A percentile compares a stretch with the other conserved stretches of the same genome.
Evolutionary conservation across 2,329 filamentous ascomycete species (phyloP).

Genomic region (Calonectria hongkongensis): DNA sequence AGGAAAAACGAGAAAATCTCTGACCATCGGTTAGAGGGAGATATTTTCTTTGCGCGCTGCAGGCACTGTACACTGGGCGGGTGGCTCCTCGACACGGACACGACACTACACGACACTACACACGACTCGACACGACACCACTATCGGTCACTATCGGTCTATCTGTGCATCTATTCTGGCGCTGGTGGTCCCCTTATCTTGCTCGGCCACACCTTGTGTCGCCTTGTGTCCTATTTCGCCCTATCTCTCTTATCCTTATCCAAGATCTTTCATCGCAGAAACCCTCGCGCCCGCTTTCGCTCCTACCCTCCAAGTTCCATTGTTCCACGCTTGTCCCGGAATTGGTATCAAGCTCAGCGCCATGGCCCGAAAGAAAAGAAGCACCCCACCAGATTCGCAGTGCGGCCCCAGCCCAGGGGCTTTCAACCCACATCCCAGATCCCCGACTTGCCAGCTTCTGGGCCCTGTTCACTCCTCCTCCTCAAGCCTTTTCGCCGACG

Average conservation of each 20-base stretch:
- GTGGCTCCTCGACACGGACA: neutral
- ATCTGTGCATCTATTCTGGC: slow-evolving; percentile 9
- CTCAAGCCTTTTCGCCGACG: slow-evolving; percentile 14
- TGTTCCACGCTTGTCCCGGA: slow-evolving; percentile 37
- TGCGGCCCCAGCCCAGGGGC: slow-evolving; percentile 15
- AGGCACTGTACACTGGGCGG: slow-evolving; percentile 29
- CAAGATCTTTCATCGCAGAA: slow-evolving; percentile 30
- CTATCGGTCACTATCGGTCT: neutral
- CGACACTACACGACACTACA: neutral
- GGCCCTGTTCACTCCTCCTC: slow-evolving; percentile 4
- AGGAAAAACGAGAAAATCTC: slow-evolving; percentile 25
- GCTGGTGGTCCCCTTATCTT: slow-evolving; percentile 13
- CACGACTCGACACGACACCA: slow-evolving; percentile 16
- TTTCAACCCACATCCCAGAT: slow-evolving; percentile 6
- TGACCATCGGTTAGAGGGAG: slow-evolving; percentile 20
- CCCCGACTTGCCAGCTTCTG: slow-evolving; percentile 38
- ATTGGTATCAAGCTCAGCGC: slow-evolving; percentile 38
- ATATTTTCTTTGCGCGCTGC: slow-evolving; percentile 27
- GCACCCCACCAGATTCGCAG: slow-evolving; percentile 17
- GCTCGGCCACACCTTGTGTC: neutral
- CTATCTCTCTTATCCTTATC: slow-evolving; percentile 24
- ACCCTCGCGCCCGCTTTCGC: slow-evolving; percentile 22
- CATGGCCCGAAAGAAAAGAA: neutral
- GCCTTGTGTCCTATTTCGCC: slow-evolving; percentile 25
- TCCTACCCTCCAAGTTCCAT: slow-evolving; percentile 36